Evolutionary conservation across 176 grass and related monocot species (phyloP), one percentile per base, ranked within the genome.

Genomic region (Rhynchospora pubera): DNA sequence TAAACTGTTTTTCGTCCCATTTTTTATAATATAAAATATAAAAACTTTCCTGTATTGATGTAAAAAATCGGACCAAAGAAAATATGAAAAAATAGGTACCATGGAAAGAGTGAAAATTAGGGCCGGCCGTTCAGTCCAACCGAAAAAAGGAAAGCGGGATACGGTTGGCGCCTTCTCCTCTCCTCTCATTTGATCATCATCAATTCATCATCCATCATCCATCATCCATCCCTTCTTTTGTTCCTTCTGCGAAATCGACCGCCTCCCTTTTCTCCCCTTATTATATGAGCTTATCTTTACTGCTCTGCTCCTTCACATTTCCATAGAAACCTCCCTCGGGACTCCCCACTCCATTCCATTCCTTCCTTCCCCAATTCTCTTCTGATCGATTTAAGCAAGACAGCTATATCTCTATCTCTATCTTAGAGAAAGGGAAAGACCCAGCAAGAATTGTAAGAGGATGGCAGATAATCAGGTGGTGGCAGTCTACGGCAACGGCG

Each of bases 401-500:
- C 34, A 39, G 4, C 34, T 39, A n/a, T n/a, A n/a, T n/a, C n/a
- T n/a, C n/a, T n/a, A 39, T 13, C 19, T 57, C 16, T 59, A 18
- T 47, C 3, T 52, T 13, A n/a, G 32, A 71, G 21, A 57, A 5
- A 26, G 57, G 14, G 9, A 19, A 18, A 43, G 4, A 61, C 0
- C n/a, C 26, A 68, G 0, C 9, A 59, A 16, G 26, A 14, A 53
- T 24, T 21, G 6, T 50, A 48, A 58, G 16, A 44, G 73, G 73
- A 85, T 85, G 84, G 61, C 71, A 50, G 85, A 83, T 44, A 44
- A 68, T 66, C 69, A 83, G 34, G 89, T 87, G 14, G 89, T 88
- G 45, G 68, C 89, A 43, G 68, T 91, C n/a, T 91, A 91, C 69
- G 88, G 85, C 47, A 88, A 84, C 79, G 80, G 82, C 70, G 85